A percentile compares a stretch with the other conserved stretches of the same genome.
Evolutionary conservation across 2,329 filamentous ascomycete genomes (phyloP).

Genomic region (Apiospora rasikravindrae): DNA sequence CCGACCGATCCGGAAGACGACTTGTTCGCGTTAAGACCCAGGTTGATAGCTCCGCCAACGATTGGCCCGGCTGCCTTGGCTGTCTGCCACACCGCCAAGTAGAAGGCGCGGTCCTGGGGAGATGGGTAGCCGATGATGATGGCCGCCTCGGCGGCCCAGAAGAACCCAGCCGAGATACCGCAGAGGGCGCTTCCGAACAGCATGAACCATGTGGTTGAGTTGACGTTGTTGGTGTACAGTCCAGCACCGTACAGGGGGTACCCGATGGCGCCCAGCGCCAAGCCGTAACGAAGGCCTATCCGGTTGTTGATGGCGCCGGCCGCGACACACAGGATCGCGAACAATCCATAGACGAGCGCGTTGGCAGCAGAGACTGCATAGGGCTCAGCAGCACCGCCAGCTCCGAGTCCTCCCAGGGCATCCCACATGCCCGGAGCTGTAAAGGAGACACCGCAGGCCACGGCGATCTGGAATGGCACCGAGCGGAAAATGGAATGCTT

Average conservation of each 20-base stretch:
- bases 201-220: conserved; percentile 66
- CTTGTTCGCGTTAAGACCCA: conserved; percentile 48
- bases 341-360: conserved; percentile 50
- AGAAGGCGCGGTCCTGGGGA: conserved; percentile 61
- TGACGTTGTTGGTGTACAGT: conserved; percentile 69
- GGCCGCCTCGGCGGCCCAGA: conserved; percentile 72
- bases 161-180: conserved; percentile 67
- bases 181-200: conserved; percentile 66
- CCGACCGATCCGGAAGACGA: conserved; percentile 31
- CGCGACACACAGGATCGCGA: conserved; percentile 49
- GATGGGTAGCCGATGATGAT: conserved; percentile 70
- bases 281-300: conserved; percentile 44
- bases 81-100: conserved; percentile 57
- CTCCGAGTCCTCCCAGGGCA: conserved; percentile 49
- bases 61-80: conserved; percentile 49
- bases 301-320: conserved; percentile 44
- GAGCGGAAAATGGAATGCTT: conserved; percentile 37
- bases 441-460: conserved; percentile 47
- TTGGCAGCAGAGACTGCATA: conserved; percentile 51
- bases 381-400: conserved; percentile 47
- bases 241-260: conserved; percentile 70
- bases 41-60: conserved; percentile 55
- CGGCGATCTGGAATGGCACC: conserved; percentile 45
- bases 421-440: conserved; percentile 49
- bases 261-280: conserved; percentile 56